These are phyloP conservation scores for Populus nigra DNA, from an alignment of 345 rosid species.

Conservation along the genomic window DNA sequence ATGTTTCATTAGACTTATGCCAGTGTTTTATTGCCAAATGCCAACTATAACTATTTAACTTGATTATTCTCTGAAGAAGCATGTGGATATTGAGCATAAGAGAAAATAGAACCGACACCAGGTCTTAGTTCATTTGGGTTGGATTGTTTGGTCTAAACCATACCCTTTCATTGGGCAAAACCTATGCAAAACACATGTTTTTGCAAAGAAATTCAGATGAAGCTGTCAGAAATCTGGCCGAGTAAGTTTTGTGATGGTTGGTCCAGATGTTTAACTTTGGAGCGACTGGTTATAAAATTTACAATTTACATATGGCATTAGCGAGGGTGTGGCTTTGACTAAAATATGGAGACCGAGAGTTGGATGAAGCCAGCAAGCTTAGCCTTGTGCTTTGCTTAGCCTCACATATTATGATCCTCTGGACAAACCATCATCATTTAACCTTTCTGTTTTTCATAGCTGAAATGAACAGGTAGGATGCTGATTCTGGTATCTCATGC, in stretches of 20 bases:
- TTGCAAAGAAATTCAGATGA: not conserved
- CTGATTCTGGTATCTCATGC: slow-evolving; percentile 12
- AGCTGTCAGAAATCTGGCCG: not conserved
- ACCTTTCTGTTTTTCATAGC: not conserved
- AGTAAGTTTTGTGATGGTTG: not conserved
- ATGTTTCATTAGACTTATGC: not conserved
- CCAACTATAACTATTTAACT: too few relatives aligned
- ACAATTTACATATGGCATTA: not conserved
- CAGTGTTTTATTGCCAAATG: too few relatives aligned
- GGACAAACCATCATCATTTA: not conserved
- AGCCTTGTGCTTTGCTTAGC: not conserved
- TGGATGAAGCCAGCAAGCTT: not conserved
- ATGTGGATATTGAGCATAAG: not conserved
- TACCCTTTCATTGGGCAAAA: not conserved
- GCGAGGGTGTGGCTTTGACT: not conserved
- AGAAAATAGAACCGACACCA: not conserved
- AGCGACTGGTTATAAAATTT: not conserved
- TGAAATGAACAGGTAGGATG: not conserved
- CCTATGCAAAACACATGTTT: not conserved
- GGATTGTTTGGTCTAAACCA: not conserved
- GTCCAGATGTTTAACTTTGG: not conserved
- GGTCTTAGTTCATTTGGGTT: not conserved
- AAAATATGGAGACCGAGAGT: not conserved
- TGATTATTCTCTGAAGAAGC: not conserved
- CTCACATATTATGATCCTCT: not conserved